phyloP scores from a whole-genome alignment of 352 stramenopile genomes.

The Globisporangium mamillatum region DNA sequence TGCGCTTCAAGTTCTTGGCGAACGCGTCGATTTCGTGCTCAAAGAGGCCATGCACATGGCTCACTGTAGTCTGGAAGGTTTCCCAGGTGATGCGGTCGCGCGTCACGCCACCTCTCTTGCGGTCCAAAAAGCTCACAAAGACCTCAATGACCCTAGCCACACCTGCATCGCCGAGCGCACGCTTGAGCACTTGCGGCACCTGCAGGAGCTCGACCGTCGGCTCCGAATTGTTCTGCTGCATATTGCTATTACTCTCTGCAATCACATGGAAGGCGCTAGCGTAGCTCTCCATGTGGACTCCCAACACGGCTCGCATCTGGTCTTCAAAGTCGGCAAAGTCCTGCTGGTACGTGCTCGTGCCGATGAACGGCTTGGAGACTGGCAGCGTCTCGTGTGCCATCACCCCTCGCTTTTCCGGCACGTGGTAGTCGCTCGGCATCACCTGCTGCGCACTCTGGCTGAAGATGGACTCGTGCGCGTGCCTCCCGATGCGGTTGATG shows the following conservation, averaged over 20 bases:
- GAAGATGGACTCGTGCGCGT: constrained; percentile 53
- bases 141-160: constrained; percentile 34
- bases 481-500: constrained; percentile 53
- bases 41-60: constrained; percentile 42
- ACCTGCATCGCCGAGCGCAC: constrained; percentile 30
- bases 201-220: constrained; percentile 44
- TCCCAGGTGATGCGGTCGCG: constrained; percentile 53
- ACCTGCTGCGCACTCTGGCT: constrained; percentile 42
- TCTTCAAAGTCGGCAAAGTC: constrained; percentile 62
- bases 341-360: constrained; percentile 54
- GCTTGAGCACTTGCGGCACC: constrained; percentile 43
- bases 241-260: constrained; percentile 22
- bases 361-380: constrained; percentile 52
- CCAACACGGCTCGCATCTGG: constrained; percentile 40
- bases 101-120: constrained; percentile 18
- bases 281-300: constrained; percentile 32
- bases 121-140: constrained; percentile 51
- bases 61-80: constrained; percentile 35
- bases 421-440: constrained; percentile 54
- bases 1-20: constrained; percentile 19
- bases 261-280: constrained; percentile 45
- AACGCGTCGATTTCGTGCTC: constrained; percentile 31
- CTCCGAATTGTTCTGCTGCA: constrained; percentile 26
- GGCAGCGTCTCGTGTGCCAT: constrained; percentile 39
- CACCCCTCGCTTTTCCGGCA: constrained; percentile 57